Evolutionary conservation across 139 green algal genomes (phyloP), one percentile per base, ranked within the genome.

Genomic region (Chlamydomonas applanata): DNA sequence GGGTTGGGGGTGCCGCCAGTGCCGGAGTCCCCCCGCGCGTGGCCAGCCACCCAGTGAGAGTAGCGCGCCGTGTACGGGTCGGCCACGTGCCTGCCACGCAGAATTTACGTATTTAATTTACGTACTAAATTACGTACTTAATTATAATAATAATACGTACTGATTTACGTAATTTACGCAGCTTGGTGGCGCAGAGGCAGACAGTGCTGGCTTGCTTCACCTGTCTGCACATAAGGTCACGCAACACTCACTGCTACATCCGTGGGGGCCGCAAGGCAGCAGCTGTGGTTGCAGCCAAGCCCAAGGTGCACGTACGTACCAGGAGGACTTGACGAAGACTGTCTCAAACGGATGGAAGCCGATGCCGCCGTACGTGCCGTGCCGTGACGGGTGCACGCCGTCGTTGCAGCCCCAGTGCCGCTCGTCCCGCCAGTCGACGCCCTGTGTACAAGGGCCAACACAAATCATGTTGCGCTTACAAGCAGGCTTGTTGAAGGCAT

Each of bases 261-360:
- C n/a, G n/a, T n/a, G n/a, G n/a, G n/a, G n/a, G n/a, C n/a, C n/a
- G n/a, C n/a, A n/a, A 49, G 40, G 40, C 40, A 49, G 7, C 40
- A 49, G 7, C 7, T 7, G 40, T 11, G 11, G 40, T 49, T 11
- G 7, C 40, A 49, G 11, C 40, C 7, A 49, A 19, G 40, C 11
- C 11, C 7, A 19, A 19, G 11, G 40, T 49, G 40, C 40, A 49
- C 40, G 40, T 49, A 49, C 40, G 40, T 11, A 49, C 40, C 40
- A 94, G 49, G 76, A 87, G 22, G 90, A 80, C 76, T 95, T 95
- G 54, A 95, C 62, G 73, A 95, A 95, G 2, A 94, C 53, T 1
- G 87, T 93, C 75, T 95, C 90, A 63, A 88, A 94, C 4, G 90
- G 90, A 71, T 95, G 86, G 80, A 93, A 89, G 45, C 75, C 80